These are phyloP conservation scores for Reticulomyxa filosa DNA, from an alignment of 78 protist species.

Conservation along the genomic window DNA sequence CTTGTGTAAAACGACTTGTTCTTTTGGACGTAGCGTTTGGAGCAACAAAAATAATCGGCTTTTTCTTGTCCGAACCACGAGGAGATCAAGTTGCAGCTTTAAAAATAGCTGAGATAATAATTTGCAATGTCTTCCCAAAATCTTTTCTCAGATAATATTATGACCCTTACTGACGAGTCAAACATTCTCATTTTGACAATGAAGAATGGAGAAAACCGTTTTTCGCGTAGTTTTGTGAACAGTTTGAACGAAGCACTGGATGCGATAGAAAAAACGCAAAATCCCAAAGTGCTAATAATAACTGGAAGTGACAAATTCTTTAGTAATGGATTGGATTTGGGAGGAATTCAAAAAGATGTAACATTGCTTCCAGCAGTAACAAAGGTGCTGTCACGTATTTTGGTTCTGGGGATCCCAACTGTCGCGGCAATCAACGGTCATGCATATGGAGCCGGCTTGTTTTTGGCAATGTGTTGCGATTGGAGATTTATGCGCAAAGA, in stretches of 20 bases:
- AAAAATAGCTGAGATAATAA: too few species aligned
- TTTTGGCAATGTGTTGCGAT: conserved; percentile 1
- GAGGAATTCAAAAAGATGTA: neutral
- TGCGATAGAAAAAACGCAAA: neutral
- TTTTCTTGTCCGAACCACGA: too few species aligned
- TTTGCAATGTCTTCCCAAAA: too few species aligned
- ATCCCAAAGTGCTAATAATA: neutral
- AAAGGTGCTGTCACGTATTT: neutral
- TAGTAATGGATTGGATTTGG: neutral
- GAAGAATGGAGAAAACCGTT: too few species aligned
- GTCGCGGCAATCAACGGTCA: conserved; percentile 2
- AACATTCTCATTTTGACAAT: too few species aligned
- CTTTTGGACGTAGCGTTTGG: too few species aligned
- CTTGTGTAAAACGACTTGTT: too few species aligned
- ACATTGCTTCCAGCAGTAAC: neutral
- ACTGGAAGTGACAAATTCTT: neutral
- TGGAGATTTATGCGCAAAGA: neutral
- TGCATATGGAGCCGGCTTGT: neutral
- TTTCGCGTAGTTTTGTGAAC: neutral
- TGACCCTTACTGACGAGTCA: too few species aligned
- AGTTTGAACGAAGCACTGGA: neutral
- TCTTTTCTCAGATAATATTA: too few species aligned
- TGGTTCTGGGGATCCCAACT: conserved; percentile 2
- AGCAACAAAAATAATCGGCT: too few species aligned
- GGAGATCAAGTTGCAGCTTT: too few species aligned